Evolutionary conservation across 768 basidiomycete genomes (phyloP), one percentile per base, ranked within the genome.

Genomic region (Strobilomyces dryophilus): DNA sequence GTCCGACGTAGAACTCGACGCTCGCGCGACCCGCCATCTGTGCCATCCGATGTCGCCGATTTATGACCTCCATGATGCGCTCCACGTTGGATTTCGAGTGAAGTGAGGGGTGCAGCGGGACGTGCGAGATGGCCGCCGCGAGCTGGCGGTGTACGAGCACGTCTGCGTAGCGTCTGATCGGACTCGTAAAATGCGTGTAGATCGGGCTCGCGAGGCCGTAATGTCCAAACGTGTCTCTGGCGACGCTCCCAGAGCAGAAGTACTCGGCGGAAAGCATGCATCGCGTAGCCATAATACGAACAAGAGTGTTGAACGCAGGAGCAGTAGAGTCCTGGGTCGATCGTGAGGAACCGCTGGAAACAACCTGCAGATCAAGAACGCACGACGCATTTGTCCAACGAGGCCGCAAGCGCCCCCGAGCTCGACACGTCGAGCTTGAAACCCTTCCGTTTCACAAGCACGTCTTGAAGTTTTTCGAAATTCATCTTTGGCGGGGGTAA

Each of bases 241-340:
- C 82, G 3, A 98, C 93, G 60, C 92, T 94, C 9, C 97, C 95
- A 0, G 95, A 90, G 66, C 90, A 92, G 73, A 98, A 98, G 69
- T 99, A 99, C 68, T 99, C 97, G 18, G 97, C 97, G 0, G 95
- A 87, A 24, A 98, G 78, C 97, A 99, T 99, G 68, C 97, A 98
- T 29, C 97, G 78, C 4, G 95, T 98, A 3, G 97, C 95, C 95
- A 99, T 98, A 69, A 99, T 98, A 39, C 97, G 85, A 35, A 99
- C 95, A 17, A 98, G 81, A 0, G 94, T 98, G 62, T 98, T 99
- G 78, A 99, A 98, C 1, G 92, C 85, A 0, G 94, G 90, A 61
- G 92, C 84, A 17, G 72, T 69, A 0, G 87, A 79, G 64, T 97
- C 93, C 93, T 95, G 36, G 18, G 26, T 41, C 27, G 32, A 14